phyloP scores from a whole-genome alignment of 2,329 filamentous ascomycete genomes.

The Harringtonia lauricola region DNA sequence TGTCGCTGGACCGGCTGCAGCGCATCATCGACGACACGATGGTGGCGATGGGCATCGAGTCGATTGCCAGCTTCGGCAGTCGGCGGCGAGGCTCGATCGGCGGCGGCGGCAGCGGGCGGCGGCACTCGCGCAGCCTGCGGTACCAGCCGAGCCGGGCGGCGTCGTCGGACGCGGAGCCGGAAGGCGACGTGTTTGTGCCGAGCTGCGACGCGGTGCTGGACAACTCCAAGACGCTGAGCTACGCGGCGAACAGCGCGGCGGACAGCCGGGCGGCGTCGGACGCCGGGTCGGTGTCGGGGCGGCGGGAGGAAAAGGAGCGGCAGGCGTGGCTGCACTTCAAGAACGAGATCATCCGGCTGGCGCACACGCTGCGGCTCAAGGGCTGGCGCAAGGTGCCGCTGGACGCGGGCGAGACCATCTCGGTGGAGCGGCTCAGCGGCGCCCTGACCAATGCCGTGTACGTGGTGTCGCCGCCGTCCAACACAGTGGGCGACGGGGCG shows the following conservation, averaged over 20 bases:
- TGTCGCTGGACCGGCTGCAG: conserved; percentile 72
- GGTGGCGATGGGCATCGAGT: conserved; percentile 37
- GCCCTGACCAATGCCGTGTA: conserved; percentile 96
- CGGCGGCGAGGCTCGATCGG: background rate
- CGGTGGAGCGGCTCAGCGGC: conserved; percentile 71
- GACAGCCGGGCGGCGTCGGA: background rate
- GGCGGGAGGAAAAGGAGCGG: conserved; percentile 51
- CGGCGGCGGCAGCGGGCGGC: background rate
- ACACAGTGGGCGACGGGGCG: conserved; percentile 17
- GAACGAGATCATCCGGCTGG: conserved; percentile 77
- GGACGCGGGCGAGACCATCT: conserved; percentile 55
- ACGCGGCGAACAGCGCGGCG: conserved; percentile 21
- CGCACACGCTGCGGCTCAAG: conserved; percentile 81
- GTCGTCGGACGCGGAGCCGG: conserved; percentile 78
- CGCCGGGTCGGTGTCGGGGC: conserved; percentile 18
- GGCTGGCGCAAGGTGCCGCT: conserved; percentile 80
- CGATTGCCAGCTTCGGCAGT: conserved; percentile 1
- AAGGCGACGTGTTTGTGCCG: conserved; percentile 74
- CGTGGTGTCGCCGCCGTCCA: conserved; percentile 71
- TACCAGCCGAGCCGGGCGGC: conserved; percentile 33
- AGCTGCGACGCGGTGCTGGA: conserved; percentile 76
- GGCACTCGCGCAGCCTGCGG: conserved; percentile 17
- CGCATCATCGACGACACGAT: conserved; percentile 63
- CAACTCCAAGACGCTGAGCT: conserved; percentile 80
- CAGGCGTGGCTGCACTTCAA: conserved; percentile 83